Evolutionary conservation across 768 basidiomycete genomes (phyloP).

Genomic region (Termitomyces sp.): DNA sequence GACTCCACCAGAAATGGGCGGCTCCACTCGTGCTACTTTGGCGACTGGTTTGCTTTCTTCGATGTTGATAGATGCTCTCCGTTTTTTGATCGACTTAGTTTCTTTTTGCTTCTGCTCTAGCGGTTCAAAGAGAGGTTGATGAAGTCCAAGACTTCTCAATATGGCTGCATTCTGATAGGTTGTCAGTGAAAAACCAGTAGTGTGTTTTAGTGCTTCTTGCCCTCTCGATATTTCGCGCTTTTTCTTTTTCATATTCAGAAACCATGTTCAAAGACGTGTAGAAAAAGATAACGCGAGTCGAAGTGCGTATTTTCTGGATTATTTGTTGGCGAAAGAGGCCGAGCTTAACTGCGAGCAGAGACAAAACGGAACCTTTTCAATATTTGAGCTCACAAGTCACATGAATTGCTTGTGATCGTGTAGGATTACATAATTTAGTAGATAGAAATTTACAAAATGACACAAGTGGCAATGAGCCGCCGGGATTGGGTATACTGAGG

Average conservation of each 20-base stretch:
- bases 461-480: neutral
- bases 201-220: constrained; percentile 2
- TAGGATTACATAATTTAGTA: neutral
- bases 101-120: constrained; percentile 30
- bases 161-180: constrained; percentile 34
- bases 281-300: neutral
- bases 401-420: constrained; percentile 17
- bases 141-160: constrained; percentile 38
- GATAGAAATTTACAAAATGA: neutral
- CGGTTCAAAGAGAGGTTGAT: constrained; percentile 43
- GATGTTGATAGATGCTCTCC: constrained; percentile 26
- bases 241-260: constrained; percentile 30
- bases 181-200: neutral
- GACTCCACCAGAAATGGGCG: constrained; percentile 21
- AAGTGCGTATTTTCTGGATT: neutral
- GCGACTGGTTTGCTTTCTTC: constrained; percentile 16
- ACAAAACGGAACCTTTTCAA: neutral
- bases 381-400: constrained; percentile 6
- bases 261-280: constrained; percentile 11
- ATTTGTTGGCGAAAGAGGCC: neutral
- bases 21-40: constrained; percentile 25
- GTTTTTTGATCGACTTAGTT: constrained; percentile 32
- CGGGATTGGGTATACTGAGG: no score
- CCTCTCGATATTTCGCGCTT: constrained; percentile 28
- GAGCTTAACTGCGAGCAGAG: neutral